Base-by-base conservation (phyloP, 2,329 filamentous ascomycete species). In the Diplodia intermedia region DNA sequence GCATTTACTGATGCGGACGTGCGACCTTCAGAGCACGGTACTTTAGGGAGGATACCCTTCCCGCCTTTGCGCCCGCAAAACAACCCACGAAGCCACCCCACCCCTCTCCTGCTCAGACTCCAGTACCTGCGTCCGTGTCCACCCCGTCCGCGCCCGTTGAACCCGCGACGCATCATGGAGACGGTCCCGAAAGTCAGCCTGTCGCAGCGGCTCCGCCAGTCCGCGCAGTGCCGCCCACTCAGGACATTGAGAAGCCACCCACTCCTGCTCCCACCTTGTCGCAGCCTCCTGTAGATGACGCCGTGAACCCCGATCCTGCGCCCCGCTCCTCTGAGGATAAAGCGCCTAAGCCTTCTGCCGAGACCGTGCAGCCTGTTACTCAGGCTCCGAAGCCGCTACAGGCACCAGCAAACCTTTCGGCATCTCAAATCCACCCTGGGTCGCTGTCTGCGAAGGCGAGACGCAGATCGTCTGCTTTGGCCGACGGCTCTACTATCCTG, bases 11-110 rank as follows among this genome's bases (percentile, higher is more conserved):
- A 68, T 75, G 71, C 70, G 73, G 18, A 26, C 47, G 29, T 31
- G 29, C 60, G 40, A 56, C 55, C 49, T 70, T 47, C 72, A 88
- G 86, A 82, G 84, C 85, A 72, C 85, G 83, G 69, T 81, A 81
- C 75, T 89, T 88, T 78, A 80, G 86, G 75, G 84, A 86, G 40
- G 65, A 67, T n/a, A 60, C 65, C 9, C 65, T 67, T 38, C 65
- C 65, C 8, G 12, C 56, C 26, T 40, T 49, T 70, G 74, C 60
- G 71, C 75, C 38, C 70, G 72, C 29, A 73, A 73, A 40, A 66
- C 75, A 50, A 71, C 75, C 1, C 74, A 74, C 60, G 70, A 74
- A 65, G 68, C 72, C 9, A 65, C 72, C 40, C 68, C 70, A 60
- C 74, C 75, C 57, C 23, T 70, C 11, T 12, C 68, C 18, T 29